Percentiles rank a stretch among this genome's conserved stretches.
These are phyloP conservation scores for Aristolochia contorta DNA, from an alignment of 164 flowering plant species.

Conservation along the genomic window DNA sequence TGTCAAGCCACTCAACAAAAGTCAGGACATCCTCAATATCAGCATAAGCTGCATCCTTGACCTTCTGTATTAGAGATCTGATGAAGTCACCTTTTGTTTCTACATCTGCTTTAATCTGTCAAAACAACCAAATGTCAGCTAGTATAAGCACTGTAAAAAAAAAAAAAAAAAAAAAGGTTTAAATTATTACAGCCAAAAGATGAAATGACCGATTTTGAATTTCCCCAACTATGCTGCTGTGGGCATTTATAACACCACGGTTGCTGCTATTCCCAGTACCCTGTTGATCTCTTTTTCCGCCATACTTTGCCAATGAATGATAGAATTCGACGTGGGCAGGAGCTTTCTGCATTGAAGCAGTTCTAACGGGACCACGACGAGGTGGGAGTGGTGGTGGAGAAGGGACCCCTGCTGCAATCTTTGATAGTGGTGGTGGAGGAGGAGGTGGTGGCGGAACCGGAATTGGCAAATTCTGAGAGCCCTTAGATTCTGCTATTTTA, in stretches of 20 bases:
- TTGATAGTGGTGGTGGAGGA: conserved; percentile 23
- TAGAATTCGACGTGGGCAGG: conserved; percentile 35
- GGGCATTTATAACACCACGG: conserved; percentile 27
- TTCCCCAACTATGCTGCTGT: conserved; percentile 71
- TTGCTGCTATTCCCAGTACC: conserved; percentile 16
- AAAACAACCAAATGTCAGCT: background rate
- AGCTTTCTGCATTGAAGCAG: conserved; percentile 26
- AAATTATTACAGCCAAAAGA: conserved; percentile 47
- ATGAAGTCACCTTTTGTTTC: conserved; percentile 64
- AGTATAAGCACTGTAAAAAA: background rate
- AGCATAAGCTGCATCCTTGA: conserved; percentile 29
- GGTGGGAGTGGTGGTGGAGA: conserved; percentile 24
- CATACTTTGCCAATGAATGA: conserved; percentile 37
- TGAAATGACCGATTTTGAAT: conserved; percentile 68
- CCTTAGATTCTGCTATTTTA: conserved; percentile 8
- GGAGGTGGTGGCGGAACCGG: conserved; percentile 29
- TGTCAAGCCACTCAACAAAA: conserved; percentile 63
- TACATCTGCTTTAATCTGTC: conserved; percentile 52
- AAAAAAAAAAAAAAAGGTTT: background rate
- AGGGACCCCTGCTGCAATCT: conserved; percentile 9
- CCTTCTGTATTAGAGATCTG: conserved; percentile 45
- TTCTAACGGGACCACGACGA: conserved; percentile 20
- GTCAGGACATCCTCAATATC: conserved; percentile 49
- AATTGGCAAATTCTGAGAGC: conserved; percentile 11
- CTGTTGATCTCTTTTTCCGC: conserved; percentile 20